Percentiles rank a stretch among this genome's conserved stretches.
phyloP scores from a whole-genome alignment of 352 stramenopile species.

The Globisporangium carolinianum region DNA sequence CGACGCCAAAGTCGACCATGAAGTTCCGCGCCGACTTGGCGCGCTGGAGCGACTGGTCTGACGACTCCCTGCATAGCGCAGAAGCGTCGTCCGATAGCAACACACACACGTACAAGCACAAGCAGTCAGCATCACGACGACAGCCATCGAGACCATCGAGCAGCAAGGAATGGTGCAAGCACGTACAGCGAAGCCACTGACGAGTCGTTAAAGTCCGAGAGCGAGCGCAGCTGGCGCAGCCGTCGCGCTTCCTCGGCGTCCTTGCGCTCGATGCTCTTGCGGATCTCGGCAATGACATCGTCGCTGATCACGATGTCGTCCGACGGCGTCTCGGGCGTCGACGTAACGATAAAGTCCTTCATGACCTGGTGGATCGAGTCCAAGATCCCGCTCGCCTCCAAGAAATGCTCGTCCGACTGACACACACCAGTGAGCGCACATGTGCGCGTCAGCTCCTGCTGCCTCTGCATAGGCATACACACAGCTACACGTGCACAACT shows the following conservation, averaged over 20 bases:
- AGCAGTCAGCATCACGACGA: no score
- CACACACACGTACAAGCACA: not conserved
- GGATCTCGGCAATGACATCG: slow-evolving; percentile 63
- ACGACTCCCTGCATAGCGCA: not conserved
- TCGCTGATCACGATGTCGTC: slow-evolving; percentile 63
- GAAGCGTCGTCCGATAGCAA: not conserved
- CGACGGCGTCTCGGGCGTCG: slow-evolving; percentile 20
- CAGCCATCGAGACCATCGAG: no score
- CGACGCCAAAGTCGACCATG: slow-evolving; percentile 24
- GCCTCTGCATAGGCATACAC: not conserved
- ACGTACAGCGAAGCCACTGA: slow-evolving; percentile 8
- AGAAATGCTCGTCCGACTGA: slow-evolving; percentile 63
- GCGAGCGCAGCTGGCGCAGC: slow-evolving; percentile 22
- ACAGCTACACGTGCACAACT: not conserved
- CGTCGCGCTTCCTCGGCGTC: slow-evolving; percentile 20
- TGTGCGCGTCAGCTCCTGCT: no score
- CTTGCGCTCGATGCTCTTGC: slow-evolving; percentile 28
- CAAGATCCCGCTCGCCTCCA: slow-evolving; percentile 69
- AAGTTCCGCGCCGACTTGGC: slow-evolving; percentile 41
- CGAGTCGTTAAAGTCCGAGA: slow-evolving; percentile 14
- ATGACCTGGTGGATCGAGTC: slow-evolving; percentile 81
- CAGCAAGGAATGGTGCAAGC: no score
- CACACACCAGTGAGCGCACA: not conserved
- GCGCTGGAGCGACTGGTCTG: slow-evolving; percentile 13
- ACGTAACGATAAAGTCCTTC: slow-evolving; percentile 40